These are phyloP conservation scores for Suhomyces wounanorum DNA, from an alignment of 1,139 yeast genomes.

Conservation along the genomic window DNA sequence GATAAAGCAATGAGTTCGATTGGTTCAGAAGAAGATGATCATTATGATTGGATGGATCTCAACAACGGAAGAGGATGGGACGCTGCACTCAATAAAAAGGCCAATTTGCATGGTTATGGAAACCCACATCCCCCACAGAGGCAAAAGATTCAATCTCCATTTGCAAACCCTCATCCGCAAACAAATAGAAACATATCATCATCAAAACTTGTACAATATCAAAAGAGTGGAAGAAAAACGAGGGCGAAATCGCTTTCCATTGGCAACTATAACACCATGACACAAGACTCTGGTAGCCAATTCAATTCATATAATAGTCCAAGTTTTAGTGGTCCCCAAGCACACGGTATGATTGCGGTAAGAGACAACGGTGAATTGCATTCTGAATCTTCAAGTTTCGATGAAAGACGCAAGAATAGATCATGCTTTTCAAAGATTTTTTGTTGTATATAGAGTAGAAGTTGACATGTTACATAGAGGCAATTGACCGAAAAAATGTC, in stretches of 20 bases:
- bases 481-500: not conserved
- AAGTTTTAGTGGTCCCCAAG: conserved; percentile 8
- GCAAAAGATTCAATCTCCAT: conserved; percentile 29
- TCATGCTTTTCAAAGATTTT: conserved; percentile 18
- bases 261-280: conserved; percentile 34
- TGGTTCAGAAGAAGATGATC: conserved; percentile 49
- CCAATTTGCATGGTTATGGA: conserved; percentile 80
- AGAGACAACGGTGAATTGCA: conserved; percentile 44
- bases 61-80: conserved; percentile 87
- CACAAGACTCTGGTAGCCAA: conserved; percentile 24
- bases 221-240: conserved; percentile 9
- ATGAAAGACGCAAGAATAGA: conserved; percentile 28
- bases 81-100: conserved; percentile 72
- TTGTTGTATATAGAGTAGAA: conserved; percentile 12
- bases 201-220: conserved; percentile 13
- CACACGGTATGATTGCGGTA: conserved; percentile 34
- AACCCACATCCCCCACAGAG: conserved; percentile 63
- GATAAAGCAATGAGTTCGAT: conserved; percentile 42
- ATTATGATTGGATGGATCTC: conserved; percentile 83
- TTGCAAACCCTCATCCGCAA: conserved; percentile 8
- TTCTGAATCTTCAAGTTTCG: conserved; percentile 40
- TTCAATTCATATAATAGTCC: conserved; percentile 10
- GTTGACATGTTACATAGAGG: not conserved
- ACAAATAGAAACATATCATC: conserved; percentile 12
- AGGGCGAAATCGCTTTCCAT: conserved; percentile 21